phyloP scores from a whole-genome alignment of 441 rosid genomes.

The California macrophylla region DNA sequence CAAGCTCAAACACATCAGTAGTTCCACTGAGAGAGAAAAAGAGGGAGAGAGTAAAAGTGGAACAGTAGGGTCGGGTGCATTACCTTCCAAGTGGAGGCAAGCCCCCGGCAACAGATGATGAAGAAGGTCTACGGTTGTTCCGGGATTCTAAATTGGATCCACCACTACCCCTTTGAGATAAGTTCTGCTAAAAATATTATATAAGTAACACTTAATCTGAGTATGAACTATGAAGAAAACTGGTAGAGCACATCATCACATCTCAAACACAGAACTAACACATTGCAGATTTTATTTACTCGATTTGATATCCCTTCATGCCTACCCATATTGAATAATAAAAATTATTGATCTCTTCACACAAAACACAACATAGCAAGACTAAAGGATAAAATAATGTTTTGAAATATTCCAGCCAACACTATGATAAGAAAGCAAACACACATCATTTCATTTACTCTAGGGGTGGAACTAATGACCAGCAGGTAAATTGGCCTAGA shows the following conservation, averaged over 20 bases:
- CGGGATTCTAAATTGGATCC: conserved; percentile 68
- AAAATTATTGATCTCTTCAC: neutral
- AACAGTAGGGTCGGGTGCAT: conserved; percentile 12
- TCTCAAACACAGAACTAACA: too few species aligned
- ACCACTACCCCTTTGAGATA: conserved; percentile 47
- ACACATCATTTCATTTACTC: neutral
- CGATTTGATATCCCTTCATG: neutral
- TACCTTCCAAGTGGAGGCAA: conserved; percentile 89
- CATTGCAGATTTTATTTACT: neutral
- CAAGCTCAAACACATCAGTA: conserved; percentile 17
- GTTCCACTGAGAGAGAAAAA: conserved; percentile 9
- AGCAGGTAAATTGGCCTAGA: neutral
- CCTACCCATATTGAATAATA: neutral
- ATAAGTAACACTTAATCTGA: neutral
- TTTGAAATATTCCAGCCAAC: neutral
- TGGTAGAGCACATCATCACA: neutral
- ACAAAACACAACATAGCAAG: neutral
- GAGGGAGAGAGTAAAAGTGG: conserved; percentile 1
- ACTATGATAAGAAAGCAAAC: neutral
- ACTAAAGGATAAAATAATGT: neutral
- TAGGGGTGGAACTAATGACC: neutral
- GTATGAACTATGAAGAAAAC: neutral
- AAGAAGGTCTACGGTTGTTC: conserved; percentile 57
- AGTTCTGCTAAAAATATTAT: conserved; percentile 36
- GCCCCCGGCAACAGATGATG: conserved; percentile 75